Evolutionary conservation across 352 stramenopile species (phyloP), one percentile per base, ranked within the genome.

Genomic region (Pythium coloratum): DNA sequence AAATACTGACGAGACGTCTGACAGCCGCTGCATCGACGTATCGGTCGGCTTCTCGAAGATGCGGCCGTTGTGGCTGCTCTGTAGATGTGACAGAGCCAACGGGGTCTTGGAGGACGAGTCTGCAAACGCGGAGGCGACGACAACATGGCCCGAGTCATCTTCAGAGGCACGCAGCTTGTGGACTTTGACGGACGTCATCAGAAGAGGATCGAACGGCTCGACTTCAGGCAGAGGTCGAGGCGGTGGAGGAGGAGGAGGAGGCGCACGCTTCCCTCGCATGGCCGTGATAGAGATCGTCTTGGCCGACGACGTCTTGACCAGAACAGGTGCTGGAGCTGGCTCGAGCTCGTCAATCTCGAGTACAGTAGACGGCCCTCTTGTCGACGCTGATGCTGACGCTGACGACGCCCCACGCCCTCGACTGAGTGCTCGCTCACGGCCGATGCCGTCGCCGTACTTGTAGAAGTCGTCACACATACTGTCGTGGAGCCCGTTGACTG

Each of bases 381-480:
- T 64, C 2, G 53, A 28, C 6, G 30, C 50, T 24, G 42, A n/a
- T 3, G 63, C 44, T 9, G 63, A 59, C 1, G 63, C 55, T 0
- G 54, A 64, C 6, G 55, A 69, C 6, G 54, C 36, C 2, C 63
- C 63, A 57, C 63, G 63, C 6, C 42, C 32, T 20, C 67, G 63
- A 54, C 63, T 62, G 14, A 36, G 1, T 1, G 36, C 33, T 28
- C 53, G 66, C 16, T 72, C 47, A 26, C 54, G 66, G 12, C 47
- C 46, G 14, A 69, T 60, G 6, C 67, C 67, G 30, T 73, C 67
- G 12, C 67, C 67, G 32, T 61, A 66, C 49, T 65, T n/a, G 56
- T 66, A 73, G 6, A 61, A 49, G 32, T 73, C 67, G 14, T 65
- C 56, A 38, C 67, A 66, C 47, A 66, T 61, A 38, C 67, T 73